These are phyloP conservation scores for Corinectria fuckeliana DNA, from an alignment of 2,329 filamentous ascomycete genomes.

Conservation along the genomic window DNA sequence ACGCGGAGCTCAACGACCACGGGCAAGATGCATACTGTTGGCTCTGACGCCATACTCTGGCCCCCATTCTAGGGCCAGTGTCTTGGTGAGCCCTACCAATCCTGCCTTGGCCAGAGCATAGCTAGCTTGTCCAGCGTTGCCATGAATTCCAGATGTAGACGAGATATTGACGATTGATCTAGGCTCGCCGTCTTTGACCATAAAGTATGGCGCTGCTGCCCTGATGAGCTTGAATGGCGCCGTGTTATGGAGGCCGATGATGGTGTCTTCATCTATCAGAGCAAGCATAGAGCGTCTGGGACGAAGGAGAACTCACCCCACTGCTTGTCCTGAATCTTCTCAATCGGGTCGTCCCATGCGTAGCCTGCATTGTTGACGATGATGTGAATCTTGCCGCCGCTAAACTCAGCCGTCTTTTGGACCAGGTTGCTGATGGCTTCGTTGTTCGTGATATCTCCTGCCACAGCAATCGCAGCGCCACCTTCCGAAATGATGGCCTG, in stretches of 20 bases:
- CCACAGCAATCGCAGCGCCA: slow-evolving; percentile 5
- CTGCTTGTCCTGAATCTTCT: slow-evolving; percentile 91
- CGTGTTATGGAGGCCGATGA: slow-evolving; percentile 81
- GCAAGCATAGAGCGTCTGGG: neutral
- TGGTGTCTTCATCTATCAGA: slow-evolving; percentile 63
- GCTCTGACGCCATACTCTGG: slow-evolving; percentile 42
- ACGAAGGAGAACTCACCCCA: slow-evolving; percentile 54
- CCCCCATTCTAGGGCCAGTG: slow-evolving; percentile 91
- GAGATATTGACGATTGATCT: slow-evolving; percentile 85
- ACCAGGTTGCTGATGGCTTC: slow-evolving; percentile 7
- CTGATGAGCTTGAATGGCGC: slow-evolving; percentile 85
- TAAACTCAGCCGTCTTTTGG: slow-evolving; percentile 7
- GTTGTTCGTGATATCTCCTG: slow-evolving; percentile 14
- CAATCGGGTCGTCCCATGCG: slow-evolving; percentile 82
- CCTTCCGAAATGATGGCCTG: slow-evolving; percentile 12
- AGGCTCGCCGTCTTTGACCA: slow-evolving; percentile 81
- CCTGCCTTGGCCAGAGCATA: slow-evolving; percentile 87
- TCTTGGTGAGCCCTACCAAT: slow-evolving; percentile 82
- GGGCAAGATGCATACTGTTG: neutral
- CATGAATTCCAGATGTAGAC: slow-evolving; percentile 80
- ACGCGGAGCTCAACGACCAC: neutral
- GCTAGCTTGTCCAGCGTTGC: slow-evolving; percentile 88
- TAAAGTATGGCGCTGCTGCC: slow-evolving; percentile 83
- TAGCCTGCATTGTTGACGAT: slow-evolving; percentile 22
- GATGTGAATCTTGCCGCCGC: slow-evolving; percentile 17